Evolutionary conservation across 495 filamentous ascomycete species (phyloP), one percentile per base, ranked within the genome.

Genomic region (Amorphotheca resinae): DNA sequence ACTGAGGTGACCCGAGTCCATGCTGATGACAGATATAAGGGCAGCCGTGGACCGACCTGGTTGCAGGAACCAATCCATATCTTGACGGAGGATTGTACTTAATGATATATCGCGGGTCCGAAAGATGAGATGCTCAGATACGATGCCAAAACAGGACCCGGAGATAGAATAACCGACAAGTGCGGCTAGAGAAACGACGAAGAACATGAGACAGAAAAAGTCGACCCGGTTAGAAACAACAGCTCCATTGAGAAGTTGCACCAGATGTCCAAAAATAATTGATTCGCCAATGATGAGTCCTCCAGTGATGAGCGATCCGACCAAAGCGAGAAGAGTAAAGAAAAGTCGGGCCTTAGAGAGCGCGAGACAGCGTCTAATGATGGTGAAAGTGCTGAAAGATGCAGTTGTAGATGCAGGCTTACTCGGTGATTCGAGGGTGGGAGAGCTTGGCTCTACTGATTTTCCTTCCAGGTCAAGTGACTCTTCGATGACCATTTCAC

Each of bases 171-270:
- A 72, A 4, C 70, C 69, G 31, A 70, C 62, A 41, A 77, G 66
- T 26, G 68, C 70, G 33, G 68, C 63, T 7, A 75, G 56, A 0
- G 69, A 65, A 5, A 75, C 53, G n/a, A 73, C 56, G 41, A 76
- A 74, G 56, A 76, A 72, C 61, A 76, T 65, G 5, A 73, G 57
- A 1, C 68, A 68, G 31, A 56, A 73, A 46, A 75, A 73, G 45
- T 63, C 51, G 17, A 68, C 68, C 15, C 45, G 23, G 11, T 39
- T 41, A 1, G 28, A 41, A 9, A 48, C 40, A 17, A 54, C 49
- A 45, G 55, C 62, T 20, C 64, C 65, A 34, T 53, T 53, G 37
- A 53, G 50, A 14, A 49, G 33, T 9, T 26, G 33, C 18, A 74
- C 63, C 0, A 66, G 63, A 40, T 70, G 65, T 23, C 70, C 70